Percentiles rank a stretch among this genome's conserved stretches.
These are phyloP conservation scores for Colletotrichum camelliae DNA, from an alignment of 2,329 filamentous ascomycete species.

Conservation along the genomic window DNA sequence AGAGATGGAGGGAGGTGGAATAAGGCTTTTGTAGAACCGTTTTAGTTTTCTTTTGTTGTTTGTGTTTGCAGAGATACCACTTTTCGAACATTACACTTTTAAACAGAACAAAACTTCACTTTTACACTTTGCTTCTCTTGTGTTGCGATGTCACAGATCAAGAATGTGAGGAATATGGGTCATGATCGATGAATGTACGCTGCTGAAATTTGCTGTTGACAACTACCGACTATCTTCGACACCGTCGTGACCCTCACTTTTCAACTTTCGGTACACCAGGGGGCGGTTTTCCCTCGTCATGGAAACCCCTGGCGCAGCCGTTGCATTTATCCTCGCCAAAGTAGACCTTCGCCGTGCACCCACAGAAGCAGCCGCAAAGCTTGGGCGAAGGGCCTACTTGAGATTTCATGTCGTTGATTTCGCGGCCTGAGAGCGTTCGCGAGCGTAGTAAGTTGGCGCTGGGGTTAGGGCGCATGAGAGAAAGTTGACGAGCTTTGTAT, in stretches of 20 bases:
- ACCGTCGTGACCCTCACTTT: not conserved
- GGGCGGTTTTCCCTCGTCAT: not conserved
- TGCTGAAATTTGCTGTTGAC: not conserved
- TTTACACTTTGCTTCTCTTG: rapidly evolving
- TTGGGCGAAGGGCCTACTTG: not conserved
- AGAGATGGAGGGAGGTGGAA: conserved; percentile 39
- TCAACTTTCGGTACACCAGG: not conserved
- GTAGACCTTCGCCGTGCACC: not conserved
- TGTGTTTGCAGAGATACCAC: conserved; percentile 11
- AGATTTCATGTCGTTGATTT: not conserved
- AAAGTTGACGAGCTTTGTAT: not conserved
- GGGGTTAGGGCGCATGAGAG: not conserved
- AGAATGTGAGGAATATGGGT: not conserved
- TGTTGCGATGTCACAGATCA: not conserved
- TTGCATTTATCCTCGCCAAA: not conserved
- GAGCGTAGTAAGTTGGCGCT: not conserved
- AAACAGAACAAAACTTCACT: not conserved
- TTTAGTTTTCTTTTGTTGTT: not conserved
- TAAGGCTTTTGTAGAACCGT: not conserved
- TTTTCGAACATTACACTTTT: not conserved
- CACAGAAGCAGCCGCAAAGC: not conserved
- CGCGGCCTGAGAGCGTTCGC: not conserved
- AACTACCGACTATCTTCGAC: not conserved
- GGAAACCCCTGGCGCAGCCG: not conserved
- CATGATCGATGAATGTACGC: not conserved